Percentiles rank a stretch among this genome's conserved stretches.
phyloP scores from a whole-genome alignment of 345 rosid genomes.

The Salix viminalis region DNA sequence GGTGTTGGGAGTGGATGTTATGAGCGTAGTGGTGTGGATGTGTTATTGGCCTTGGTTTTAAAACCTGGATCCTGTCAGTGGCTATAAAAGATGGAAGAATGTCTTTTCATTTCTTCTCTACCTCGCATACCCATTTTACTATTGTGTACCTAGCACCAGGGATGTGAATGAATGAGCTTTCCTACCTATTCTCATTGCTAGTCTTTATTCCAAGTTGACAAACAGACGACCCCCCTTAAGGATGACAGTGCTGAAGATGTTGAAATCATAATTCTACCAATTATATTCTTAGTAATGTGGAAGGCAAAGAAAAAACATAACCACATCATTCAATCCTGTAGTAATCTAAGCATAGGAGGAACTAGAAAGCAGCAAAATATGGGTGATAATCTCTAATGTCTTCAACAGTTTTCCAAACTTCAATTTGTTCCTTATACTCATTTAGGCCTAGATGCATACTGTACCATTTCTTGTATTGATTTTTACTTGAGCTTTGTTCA shows the following conservation, averaged over 20 bases:
- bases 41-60: not conserved
- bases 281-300: not conserved
- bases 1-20: not conserved
- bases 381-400: not conserved
- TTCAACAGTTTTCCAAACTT: not conserved
- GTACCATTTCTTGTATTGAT: not conserved
- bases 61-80: not conserved
- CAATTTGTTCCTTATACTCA: not conserved
- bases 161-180: not conserved
- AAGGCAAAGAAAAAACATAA: not conserved
- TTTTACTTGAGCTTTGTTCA: not conserved
- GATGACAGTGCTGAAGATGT: not conserved
- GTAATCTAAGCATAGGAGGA: not conserved
- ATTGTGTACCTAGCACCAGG: not conserved
- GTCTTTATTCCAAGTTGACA: not conserved
- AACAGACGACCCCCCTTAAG: not conserved
- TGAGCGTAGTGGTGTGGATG: not conserved
- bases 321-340: not conserved
- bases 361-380: not conserved
- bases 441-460: not conserved
- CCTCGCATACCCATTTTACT: not conserved
- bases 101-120: not conserved
- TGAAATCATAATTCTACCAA: not conserved
- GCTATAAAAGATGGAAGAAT: not conserved
- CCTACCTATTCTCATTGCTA: not conserved